Base-by-base conservation (phyloP, 164 flowering plant species). In the Umbellularia californica region DNA sequence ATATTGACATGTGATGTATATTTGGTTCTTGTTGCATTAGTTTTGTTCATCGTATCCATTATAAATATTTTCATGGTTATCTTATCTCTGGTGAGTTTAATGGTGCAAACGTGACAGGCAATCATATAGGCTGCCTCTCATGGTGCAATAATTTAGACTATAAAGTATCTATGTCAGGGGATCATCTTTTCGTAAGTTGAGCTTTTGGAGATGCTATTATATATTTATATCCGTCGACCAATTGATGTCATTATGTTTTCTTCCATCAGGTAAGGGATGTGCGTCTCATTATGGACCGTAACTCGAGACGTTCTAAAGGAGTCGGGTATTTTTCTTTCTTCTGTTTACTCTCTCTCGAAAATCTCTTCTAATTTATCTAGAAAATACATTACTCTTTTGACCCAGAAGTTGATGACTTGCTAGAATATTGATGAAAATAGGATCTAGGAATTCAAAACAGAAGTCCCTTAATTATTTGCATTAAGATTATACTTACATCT, bases 321-420 rank as follows among this genome's bases (percentile, higher is more conserved):
- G 84, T 82, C 78, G 98, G 98, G 98, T 92, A 83, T 76, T 88
- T 75, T 75, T 67, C 2, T 58, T 50, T 65, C 50, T 67, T 47
- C 47, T 33, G 20, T 20, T 25, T 58, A 41, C 47, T 41, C 10
- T 35, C 47, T 41, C 2, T 41, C 1, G 47, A 41, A 41, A 5
- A 41, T 41, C 47, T 9, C 47, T 35, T 35, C 47, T 41, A 41
- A 41, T 41, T 41, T 41, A 41, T 30, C 35, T 30, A 3, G 35
- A 30, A 30, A 30, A 0, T 30, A 30, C 5, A 5, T 30, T 30
- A 30, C 35, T 30, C 35, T 30, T 30, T 30, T 30, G 35, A 4
- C 35, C 35, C 35, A 30, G 5, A 30, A 30, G 35, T 30, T 30
- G 5, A 3, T 30, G 35, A 30, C 35, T 30, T 30, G 35, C 35